Percentiles rank a stretch among this genome's conserved stretches.
phyloP scores from a whole-genome alignment of 129 eudicot species.

The Logfia minima region DNA sequence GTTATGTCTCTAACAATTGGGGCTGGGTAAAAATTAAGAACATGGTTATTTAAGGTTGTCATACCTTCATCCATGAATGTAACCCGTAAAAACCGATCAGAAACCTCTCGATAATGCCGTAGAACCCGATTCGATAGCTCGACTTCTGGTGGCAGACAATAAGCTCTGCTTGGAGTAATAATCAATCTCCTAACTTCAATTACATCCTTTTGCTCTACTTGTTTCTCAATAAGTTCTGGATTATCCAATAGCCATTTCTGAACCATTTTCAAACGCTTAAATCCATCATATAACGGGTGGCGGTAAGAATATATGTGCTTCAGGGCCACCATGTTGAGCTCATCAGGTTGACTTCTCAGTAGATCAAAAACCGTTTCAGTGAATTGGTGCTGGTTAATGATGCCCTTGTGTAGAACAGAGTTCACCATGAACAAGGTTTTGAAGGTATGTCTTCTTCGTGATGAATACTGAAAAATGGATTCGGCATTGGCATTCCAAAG shows the following conservation, averaged over 20 bases:
- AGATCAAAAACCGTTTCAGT: conserved; percentile 43
- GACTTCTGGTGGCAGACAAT: conserved; percentile 63
- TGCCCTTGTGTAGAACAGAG: conserved; percentile 58
- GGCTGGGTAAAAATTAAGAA: conserved; percentile 49
- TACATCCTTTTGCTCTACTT: conserved; percentile 39
- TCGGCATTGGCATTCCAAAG: conserved; percentile 37
- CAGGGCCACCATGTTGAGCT: conserved; percentile 48
- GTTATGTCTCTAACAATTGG: conserved; percentile 53
- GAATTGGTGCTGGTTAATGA: conserved; percentile 67
- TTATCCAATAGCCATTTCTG: conserved; percentile 57
- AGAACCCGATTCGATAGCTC: conserved; percentile 69
- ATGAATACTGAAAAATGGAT: conserved; percentile 52
- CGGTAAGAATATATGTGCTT: conserved; percentile 53
- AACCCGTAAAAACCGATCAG: conserved; percentile 65
- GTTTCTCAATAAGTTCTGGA: conserved; percentile 51
- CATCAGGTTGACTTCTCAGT: conserved; percentile 43
- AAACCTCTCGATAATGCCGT: conserved; percentile 41
- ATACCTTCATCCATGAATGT: conserved; percentile 77
- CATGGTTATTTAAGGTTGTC: conserved; percentile 50
- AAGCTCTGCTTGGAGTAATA: conserved; percentile 68
- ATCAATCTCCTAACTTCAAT: conserved; percentile 61
- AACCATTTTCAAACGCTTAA: conserved; percentile 31
- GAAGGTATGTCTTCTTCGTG: conserved; percentile 39
- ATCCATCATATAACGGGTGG: conserved; percentile 50
- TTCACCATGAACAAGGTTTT: conserved; percentile 52